Evolutionary conservation across 441 rosid genomes (phyloP).

Genomic region (Gossypium schwendimanii): DNA sequence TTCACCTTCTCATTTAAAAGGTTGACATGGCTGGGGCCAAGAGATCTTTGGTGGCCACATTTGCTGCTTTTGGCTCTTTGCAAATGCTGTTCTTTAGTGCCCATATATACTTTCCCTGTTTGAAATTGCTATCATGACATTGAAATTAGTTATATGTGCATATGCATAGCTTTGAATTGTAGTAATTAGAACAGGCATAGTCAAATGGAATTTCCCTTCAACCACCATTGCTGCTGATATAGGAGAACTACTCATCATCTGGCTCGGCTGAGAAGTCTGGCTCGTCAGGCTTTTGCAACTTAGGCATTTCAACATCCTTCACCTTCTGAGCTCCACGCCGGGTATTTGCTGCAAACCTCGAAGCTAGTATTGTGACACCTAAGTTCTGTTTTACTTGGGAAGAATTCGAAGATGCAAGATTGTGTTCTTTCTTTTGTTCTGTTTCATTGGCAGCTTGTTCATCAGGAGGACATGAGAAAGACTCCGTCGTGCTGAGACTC

Average conservation of each 20-base stretch:
- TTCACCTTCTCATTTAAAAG: background rate
- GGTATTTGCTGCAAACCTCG: constrained; percentile 75
- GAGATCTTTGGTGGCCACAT: constrained; percentile 19
- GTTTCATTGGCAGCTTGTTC: constrained; percentile 29
- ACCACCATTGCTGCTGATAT: background rate
- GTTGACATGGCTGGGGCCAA: constrained; percentile 19
- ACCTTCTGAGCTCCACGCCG: constrained; percentile 54
- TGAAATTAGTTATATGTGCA: no score
- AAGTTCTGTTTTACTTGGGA: constrained; percentile 49
- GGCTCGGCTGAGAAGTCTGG: constrained; percentile 71
- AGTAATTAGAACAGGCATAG: no score
- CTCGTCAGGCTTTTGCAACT: constrained; percentile 74
- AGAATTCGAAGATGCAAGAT: constrained; percentile 21
- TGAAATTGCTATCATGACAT: no score
- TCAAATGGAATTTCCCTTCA: background rate
- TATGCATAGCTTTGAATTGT: no score
- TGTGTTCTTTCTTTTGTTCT: constrained; percentile 22
- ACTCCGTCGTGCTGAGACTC: constrained; percentile 52
- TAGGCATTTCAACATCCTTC: constrained; percentile 50
- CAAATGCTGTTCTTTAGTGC: no score
- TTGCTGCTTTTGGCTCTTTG: no score
- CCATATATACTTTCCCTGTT: no score
- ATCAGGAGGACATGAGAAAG: constrained; percentile 29
- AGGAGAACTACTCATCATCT: constrained; percentile 32
- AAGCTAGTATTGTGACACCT: constrained; percentile 58